These are phyloP conservation scores for Leishmania martiniquensis DNA, from an alignment of 208 protist genomes.

Conservation along the genomic window DNA sequence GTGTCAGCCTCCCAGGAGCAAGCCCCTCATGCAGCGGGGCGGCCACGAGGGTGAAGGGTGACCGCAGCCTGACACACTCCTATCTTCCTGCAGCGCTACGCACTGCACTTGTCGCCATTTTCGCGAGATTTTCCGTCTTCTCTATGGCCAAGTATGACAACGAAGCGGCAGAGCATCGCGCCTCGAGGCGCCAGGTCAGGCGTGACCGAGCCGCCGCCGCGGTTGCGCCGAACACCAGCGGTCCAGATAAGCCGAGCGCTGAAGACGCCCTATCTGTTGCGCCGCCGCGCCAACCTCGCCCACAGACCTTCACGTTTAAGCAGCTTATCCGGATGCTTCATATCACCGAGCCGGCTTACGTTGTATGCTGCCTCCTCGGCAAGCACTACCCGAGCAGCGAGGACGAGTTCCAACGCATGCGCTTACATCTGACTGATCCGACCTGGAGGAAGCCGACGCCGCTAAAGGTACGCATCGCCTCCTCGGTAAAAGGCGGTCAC, in stretches of 20 bases:
- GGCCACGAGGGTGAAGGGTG: too few relatives aligned
- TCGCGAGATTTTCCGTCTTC: conserved; percentile 92
- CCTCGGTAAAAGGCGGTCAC: background rate
- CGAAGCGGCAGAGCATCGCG: conserved; percentile 61
- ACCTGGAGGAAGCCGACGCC: conserved; percentile 9
- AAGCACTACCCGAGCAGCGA: conserved; percentile 90
- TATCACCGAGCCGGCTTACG: conserved; percentile 80
- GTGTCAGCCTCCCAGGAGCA: background rate
- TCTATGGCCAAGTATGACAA: conserved; percentile 96
- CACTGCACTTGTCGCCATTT: conserved; percentile 80
- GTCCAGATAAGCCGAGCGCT: background rate
- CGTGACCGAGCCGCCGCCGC: background rate
- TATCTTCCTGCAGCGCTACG: conserved; percentile 86
- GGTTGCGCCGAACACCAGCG: background rate
- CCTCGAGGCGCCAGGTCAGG: conserved; percentile 6
- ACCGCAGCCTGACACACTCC: background rate
- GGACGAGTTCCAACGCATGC: conserved; percentile 68
- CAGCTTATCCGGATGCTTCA: conserved; percentile 81
- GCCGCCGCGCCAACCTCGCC: background rate
- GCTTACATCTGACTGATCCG: conserved; percentile 33
- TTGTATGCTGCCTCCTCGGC: conserved; percentile 92
- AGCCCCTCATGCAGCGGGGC: background rate
- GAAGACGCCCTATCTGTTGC: background rate
- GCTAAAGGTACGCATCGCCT: background rate
- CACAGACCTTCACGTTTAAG: conserved; percentile 67